phyloP scores from a whole-genome alignment of 371 early-diverging fungal genomes.

The Blastocladiella emersonii region DNA sequence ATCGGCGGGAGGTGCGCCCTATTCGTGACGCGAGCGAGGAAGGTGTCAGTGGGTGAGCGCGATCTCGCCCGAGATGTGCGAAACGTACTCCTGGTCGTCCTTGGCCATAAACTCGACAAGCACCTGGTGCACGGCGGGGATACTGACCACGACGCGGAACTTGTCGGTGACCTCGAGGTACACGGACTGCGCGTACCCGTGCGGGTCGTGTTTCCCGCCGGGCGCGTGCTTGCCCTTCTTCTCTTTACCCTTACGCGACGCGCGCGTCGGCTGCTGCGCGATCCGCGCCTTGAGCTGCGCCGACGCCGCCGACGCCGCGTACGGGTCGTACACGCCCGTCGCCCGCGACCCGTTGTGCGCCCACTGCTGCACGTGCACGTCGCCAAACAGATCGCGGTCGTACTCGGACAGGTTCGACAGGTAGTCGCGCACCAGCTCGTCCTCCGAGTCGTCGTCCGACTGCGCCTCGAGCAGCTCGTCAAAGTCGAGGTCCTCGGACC shows the following conservation, averaged over 20 bases:
- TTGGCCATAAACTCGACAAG: no score
- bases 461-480: neutral
- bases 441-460: neutral
- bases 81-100: no score
- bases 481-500: no score
- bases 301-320: neutral
- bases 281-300: neutral
- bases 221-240: neutral
- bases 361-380: neutral
- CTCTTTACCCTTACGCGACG: no score
- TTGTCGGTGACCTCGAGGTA: neutral
- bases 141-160: no score
- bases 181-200: neutral
- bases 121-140: no score
- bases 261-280: neutral
- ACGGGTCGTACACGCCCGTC: neutral
- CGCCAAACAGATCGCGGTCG: neutral
- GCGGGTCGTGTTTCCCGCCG: neutral
- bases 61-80: no score
- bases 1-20: constrained; percentile 1
- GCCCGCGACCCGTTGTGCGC: neutral
- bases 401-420: neutral
- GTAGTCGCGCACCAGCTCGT: neutral
- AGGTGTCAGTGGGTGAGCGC: no score
- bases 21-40: neutral